Evolutionary conservation across 148 eudicot species (phyloP), one percentile per base, ranked within the genome.

Genomic region (Arctostaphylos glauca): DNA sequence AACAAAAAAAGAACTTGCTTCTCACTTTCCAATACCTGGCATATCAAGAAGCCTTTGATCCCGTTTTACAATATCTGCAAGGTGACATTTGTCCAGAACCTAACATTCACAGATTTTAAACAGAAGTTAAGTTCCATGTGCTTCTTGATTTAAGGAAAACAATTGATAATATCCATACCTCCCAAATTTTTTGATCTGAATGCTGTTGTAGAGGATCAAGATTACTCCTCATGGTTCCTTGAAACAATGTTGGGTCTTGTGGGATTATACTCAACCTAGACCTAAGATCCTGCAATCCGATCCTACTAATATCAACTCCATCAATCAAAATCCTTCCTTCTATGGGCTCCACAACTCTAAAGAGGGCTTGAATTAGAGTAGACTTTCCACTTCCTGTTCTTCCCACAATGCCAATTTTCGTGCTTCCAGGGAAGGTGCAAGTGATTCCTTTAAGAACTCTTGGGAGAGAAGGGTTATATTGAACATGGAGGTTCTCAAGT

Each of bases 381-480:
- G 98, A 96, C 66, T 96, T 96, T 68, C 98, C 98, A 84, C 98
- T 94, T 5, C 99, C 99, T 0, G 99, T 94, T 82, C 99, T 89
- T 1, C 99, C 99, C 68, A 96, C 99, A 25, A 96, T 84, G 9
- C 95, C 99, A 46, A 94, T 89, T 88, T 94, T 96, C 91, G 83
- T 92, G 78, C 71, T 85, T 3, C 90, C 91, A 2, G 93, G 94
- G 74, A 96, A 85, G 13, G 85, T 89, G 88, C 97, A 96, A 44
- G 90, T 91, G 80, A 96, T 90, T 31, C 95, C 95, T 82, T 88
- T 96, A 53, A 96, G 91, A 75, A 96, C 94, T 89, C 85, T 89
- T 1, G 98, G 99, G 13, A 93, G 88, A 81, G 86, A 53, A 70
- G 94, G 98, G 76, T 84, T 86, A 83, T 94, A 96, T 81, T 86